Base-by-base conservation (phyloP, 2,329 filamentous ascomycete genomes). In the Rutstroemia sp. region DNA sequence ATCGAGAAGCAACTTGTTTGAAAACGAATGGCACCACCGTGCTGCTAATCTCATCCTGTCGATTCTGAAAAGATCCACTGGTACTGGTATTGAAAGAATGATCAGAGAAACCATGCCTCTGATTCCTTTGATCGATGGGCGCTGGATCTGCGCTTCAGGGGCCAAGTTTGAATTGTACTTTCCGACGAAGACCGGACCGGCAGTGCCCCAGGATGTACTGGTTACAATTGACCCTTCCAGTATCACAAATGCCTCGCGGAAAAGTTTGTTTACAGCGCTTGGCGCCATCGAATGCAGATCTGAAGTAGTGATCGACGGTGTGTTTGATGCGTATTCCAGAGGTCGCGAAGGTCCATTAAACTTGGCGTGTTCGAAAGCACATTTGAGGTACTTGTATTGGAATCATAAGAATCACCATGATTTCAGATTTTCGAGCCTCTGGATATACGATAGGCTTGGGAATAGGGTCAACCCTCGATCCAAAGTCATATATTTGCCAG, bases 401-500 rank as follows among this genome's bases (percentile, higher is more conserved):
- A 41, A 41, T 7, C 17, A n/a, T 5, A 17, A 17, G 17, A 17
- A 16, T 14, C 14, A 41, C 38, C 38, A n/a, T 41, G 17, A 41
- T 41, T 16, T 41, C 17, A 41, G 38, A 14, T 41, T 41, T 16
- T 41, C 38, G 14, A 41, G 17, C 17, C 2, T 41, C 38, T 41
- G 38, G 38, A 2, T 17, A 4, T 41, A 14, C 17, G 38, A 41
- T 14, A 41, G 38, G 14, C 38, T 41, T 41, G 14, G 38, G 16
- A 7, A 9, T 41, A 41, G 14, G 38, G 38, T 41, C 17, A 41
- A 17, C 14, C 17, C 38, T 17, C 17, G 34, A 21, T 45, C 12
- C 14, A 46, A 48, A 9, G 5, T 54, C 14, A 56, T 63, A 23
- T 61, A 63, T 48, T 39, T 63, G 14, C 54, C 48, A 30, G 47